Base-by-base conservation (phyloP, 2,329 filamentous ascomycete species). In the Thielaviopsis cerberus region DNA sequence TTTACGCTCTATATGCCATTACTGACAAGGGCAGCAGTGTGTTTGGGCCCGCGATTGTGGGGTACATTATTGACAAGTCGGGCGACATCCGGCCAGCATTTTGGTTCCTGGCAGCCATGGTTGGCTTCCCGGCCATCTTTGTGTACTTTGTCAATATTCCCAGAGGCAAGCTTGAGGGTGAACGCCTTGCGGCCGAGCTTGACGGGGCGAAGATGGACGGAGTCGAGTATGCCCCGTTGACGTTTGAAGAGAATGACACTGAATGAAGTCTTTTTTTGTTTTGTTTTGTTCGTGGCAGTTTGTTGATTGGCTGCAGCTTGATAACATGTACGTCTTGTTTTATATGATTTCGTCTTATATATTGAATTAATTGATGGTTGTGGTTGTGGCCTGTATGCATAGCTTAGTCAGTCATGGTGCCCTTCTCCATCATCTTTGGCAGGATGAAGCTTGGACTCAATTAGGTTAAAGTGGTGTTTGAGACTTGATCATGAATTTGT, bases 21-120 rank as follows among this genome's bases (percentile, higher is more conserved):
- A 97, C 92, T 1, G 92, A 98, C 69, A 98, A 98, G 70, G 90
- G 91, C 0, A 92, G 86, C 23, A 94, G 87, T 67, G 76, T 97
- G 1, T 96, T 98, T 69, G 92, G 92, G 0, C 92, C 92, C 0
- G 86, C 88, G 0, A 91, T 98, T 67, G 92, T 98, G 0, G 92
- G 90, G 1, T 81, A 83, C 13, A 95, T 98, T 63, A 95, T 92
- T 13, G 90, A 97, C 69, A 80, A 74, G 55, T 85, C 84, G 26
- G 86, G 86, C 4, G 83, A 86, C 64, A 91, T 92, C 60, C 77
- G 87, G 54, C 86, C 86, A 6, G 90, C 91, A 0, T 98, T 98
- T 69, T 89, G 86, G 76, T 98, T 98, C 67, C 74, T 98, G 48
- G 88, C 88, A 0, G 75, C 82, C 4, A 72, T 98, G n/a, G 86